These are phyloP conservation scores for Aaosphaeria pasadenensis DNA, from an alignment of 2,329 filamentous ascomycete genomes.

Conservation along the genomic window DNA sequence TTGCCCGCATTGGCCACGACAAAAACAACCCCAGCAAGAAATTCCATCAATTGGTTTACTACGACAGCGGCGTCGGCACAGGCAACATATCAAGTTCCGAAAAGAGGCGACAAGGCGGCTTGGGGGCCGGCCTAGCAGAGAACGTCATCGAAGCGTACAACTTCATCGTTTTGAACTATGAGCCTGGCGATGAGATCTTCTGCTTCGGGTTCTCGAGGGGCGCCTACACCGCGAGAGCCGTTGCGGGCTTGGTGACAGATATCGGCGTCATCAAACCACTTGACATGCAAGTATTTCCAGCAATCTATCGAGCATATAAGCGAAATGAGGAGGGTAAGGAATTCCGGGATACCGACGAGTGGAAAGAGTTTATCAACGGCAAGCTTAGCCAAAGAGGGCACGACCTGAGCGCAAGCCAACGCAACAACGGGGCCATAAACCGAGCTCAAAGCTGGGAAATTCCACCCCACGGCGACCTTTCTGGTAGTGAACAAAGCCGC, in stretches of 20 bases:
- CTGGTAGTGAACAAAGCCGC: slow-evolving; percentile 17
- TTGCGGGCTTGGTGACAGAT: slow-evolving; percentile 43
- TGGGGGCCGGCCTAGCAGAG: slow-evolving; percentile 44
- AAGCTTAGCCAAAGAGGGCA: slow-evolving; percentile 19
- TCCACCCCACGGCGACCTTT: slow-evolving; percentile 21
- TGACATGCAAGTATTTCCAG: slow-evolving; percentile 43
- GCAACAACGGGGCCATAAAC: slow-evolving; percentile 33
- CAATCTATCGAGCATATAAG: slow-evolving; percentile 41
- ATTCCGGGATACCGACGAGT: slow-evolving; percentile 24
- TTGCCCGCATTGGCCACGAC: slow-evolving; percentile 26
- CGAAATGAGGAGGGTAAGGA: slow-evolving; percentile 20
- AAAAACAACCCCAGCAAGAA: slow-evolving; percentile 18
- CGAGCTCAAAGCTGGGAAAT: slow-evolving; percentile 35
- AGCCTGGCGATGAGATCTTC: slow-evolving; percentile 48
- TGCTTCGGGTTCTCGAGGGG: slow-evolving; percentile 48
- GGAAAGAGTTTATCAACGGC: slow-evolving; percentile 34
- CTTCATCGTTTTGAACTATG: slow-evolving; percentile 51
- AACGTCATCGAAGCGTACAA: slow-evolving; percentile 51
- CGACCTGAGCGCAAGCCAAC: slow-evolving; percentile 21
- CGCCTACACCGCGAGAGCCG: slow-evolving; percentile 43
- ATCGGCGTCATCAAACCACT: slow-evolving; percentile 47
- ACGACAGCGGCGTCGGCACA: slow-evolving; percentile 34
- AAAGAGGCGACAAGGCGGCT: slow-evolving; percentile 35
- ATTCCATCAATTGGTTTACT: slow-evolving; percentile 36
- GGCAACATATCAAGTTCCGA: slow-evolving; percentile 26